Evolutionary conservation across 805 yeast species (phyloP), one percentile per base, ranked within the genome.

Genomic region (Lachancea lanzarotensis): DNA sequence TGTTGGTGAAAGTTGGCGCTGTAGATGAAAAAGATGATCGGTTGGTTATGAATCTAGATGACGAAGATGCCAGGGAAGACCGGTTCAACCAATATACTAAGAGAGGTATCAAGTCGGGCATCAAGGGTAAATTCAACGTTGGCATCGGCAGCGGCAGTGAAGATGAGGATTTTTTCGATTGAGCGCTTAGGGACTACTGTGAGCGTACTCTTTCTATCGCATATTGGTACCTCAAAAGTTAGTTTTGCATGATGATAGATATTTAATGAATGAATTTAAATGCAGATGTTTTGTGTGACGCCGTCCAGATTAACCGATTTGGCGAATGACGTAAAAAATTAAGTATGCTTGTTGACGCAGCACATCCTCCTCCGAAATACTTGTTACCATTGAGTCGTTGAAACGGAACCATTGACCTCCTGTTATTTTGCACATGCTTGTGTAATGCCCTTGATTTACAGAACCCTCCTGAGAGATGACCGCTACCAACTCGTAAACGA

Each of bases 361-460:
- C 12, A 90, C 95, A 45, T 81, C 81, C 39, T 78, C 77, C 43
- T 74, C 78, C 8, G 79, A 63, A 10, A 88, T 74, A 45, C 78
- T 62, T 1, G 89, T 77, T 12, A 93, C 84, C 55, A 81, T 79
- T 15, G 93, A 80, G 67, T 93, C 99, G 59, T 93, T 96, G 61
- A 89, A 90, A 60, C 79, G 81, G 60, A 84, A 84, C 99, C 99
- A 93, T 55, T 76, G 73, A 2, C 88, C 84, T 35, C 77, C 75
- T n/a, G 76, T 69, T 44, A 72, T 76, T 59, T 90, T 91, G 49
- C 86, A 76, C 55, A 82, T 73, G 15, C 93, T 82, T 12, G 90
- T 75, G 62, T 93, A 93, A 63, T 93, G 99, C 10, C 99, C 99
- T 1, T 97, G 93, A 60, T 88, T 88, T 6, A 91, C 93, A 16